Evolutionary conservation across 805 yeast genomes (phyloP).

Genomic region (Pichia gijzeniarum): DNA sequence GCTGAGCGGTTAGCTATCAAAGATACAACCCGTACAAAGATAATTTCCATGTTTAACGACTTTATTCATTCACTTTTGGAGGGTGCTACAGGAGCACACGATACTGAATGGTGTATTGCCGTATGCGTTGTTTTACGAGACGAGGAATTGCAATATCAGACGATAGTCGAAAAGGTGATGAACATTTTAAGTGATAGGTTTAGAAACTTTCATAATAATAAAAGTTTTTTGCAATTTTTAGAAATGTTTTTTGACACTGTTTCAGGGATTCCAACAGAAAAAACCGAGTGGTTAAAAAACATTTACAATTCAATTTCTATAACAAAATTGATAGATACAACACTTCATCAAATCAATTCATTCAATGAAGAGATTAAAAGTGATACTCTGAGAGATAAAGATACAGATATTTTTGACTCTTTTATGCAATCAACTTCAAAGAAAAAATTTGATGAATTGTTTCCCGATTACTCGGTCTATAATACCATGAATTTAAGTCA

Average conservation of each 20-base stretch:
- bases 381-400: background rate
- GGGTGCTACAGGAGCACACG: background rate
- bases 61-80: background rate
- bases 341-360: conserved; percentile 3
- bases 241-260: background rate
- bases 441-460: background rate
- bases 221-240: background rate
- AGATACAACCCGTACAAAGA: background rate
- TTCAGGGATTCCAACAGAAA: background rate
- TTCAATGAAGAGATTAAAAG: background rate
- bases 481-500: conserved; percentile 3
- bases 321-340: conserved; percentile 1
- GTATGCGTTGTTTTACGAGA: background rate
- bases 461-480: conserved; percentile 9
- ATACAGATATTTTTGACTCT: conserved; percentile 11
- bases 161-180: background rate
- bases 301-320: background rate
- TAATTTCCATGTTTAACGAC: background rate
- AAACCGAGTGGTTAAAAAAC: background rate
- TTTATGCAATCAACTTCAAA: conserved; percentile 8
- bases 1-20: background rate
- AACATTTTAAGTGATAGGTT: conserved; percentile 1
- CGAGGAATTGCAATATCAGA: background rate
- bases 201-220: background rate
- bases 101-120: conserved; percentile 4